Evolutionary conservation across 1,284 basidiomycete species (phyloP), one percentile per base, ranked within the genome.

Genomic region (Marasmius oreades): DNA sequence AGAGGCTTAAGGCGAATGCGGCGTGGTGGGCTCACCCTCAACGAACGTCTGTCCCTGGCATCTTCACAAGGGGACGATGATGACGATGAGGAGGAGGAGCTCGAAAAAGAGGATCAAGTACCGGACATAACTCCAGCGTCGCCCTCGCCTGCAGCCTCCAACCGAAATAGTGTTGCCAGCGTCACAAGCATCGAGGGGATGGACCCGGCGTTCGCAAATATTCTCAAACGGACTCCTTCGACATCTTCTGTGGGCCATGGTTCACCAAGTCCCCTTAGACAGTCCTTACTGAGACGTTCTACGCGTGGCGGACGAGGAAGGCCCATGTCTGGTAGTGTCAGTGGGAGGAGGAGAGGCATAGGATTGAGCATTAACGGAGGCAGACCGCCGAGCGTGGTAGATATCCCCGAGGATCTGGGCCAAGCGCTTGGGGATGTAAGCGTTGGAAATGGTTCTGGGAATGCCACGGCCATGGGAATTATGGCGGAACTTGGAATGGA

Each of bases 171-270:
- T 33, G 52, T 55, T 10, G 48, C 52, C 16, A 52, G 57, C 20
- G 50, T 59, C 33, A 79, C 80, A 2, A 90, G 87, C 62, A 76
- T 92, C 10, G 90, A 93, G 53, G 90, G 90, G 39, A 90, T 93
- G 87, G 91, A 93, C 62, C 91, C 91, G 10, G 78, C 74, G 0
- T 93, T 91, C 66, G 89, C 90, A 54, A 90, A 91, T 59, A 75
- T 92, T 14, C 79, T 91, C 39, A 80, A 79, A 56, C 81, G 82
- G 28, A 76, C 81, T 1, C 75, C 80, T 0, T 85, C 86, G 8
- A 75, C 79, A 52, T 76, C 77, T 23, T 80, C 85, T 22, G 67
- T 73, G n/a, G 73, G 77, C 47, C 68, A 74, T 59, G 71, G 74
- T 43, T 83, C 51, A 16, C 50, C 50, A 34, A 58, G 84, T 62